Base-by-base conservation (phyloP, 768 basidiomycete species). In the Kwoniella sp. region DNA sequence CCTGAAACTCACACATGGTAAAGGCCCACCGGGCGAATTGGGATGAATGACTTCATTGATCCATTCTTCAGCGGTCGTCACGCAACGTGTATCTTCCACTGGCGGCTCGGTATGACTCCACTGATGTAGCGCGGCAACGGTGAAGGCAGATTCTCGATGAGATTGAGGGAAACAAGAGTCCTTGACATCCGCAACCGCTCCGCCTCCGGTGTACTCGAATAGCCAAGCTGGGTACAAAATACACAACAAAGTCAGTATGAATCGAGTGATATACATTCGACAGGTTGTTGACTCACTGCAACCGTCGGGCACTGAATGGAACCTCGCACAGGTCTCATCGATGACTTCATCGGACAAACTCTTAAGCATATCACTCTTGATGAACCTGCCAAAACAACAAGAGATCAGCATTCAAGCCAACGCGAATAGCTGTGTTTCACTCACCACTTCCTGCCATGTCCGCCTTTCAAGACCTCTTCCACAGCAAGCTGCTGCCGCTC, bases 401-500 rank as follows among this genome's bases (percentile, higher is more conserved):
- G 4, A 44, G 33, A 44, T 44, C 33, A 33, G 48, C 19, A 29
- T 54, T 48, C 37, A 6, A 30, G 9, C 6, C 27, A 2, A 26
- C 9, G 22, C 12, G 36, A 22, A 55, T 6, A 26, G 25, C 24
- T 13, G n/a, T 55, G 15, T 17, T 40, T 24, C 30, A 78, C 83
- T 57, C 60, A 90, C 91, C 87, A 83, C 86, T 90, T 63, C 46
- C 71, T 60, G 2, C 79, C 80, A 17, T 64, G 55, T 1, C 77
- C 80, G 46, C 89, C 92, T 65, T 90, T 87, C 58, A 96, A 81
- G 8, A 94, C 88, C 79, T 94, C 91, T 13, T 91, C 91, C 9
- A 95, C 88, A 63, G 91, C 92, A 71, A 92, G 89, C 80, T 95
- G 93, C 77, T 96, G 93, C 73, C 87, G 85, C 67, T 91, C 80